Conservation (phyloP, 495 filamentous ascomycete genomes). For the Collariella sp. region DNA sequence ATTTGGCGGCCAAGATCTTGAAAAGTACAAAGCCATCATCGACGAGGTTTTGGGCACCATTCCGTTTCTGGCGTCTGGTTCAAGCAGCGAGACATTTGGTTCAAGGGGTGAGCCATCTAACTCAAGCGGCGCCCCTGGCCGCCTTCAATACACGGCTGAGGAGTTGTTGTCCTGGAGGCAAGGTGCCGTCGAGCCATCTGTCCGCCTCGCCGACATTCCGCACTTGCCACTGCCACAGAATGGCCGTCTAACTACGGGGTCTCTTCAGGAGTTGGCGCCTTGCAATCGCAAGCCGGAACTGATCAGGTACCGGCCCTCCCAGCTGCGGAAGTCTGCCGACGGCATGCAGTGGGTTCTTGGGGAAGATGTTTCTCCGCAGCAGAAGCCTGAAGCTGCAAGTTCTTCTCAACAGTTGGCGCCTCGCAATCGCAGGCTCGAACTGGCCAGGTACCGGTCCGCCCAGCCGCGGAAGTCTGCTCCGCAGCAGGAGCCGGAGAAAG, state of each 20-base stretch:
- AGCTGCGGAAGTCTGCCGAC: background rate
- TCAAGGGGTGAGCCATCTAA: too few species aligned
- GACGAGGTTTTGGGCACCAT: background rate
- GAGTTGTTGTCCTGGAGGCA: background rate
- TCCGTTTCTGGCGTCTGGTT: background rate
- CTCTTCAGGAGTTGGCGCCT: background rate
- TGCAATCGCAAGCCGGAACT: background rate
- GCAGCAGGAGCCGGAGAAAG: background rate
- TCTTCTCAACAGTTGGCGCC: too few species aligned
- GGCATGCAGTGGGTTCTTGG: slow-evolving; percentile 15
- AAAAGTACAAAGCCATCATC: background rate
- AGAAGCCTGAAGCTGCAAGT: too few species aligned
- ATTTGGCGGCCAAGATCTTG: background rate
- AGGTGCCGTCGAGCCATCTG: background rate
- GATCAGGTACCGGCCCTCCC: background rate
- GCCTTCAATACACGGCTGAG: background rate
- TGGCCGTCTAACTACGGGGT: background rate
- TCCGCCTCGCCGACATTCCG: background rate
- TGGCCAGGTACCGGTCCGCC: too few species aligned
- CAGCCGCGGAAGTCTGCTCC: too few species aligned
- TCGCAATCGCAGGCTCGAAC: too few species aligned
- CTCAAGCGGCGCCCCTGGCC: background rate
- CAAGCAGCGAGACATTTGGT: too few species aligned
- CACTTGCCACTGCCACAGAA: background rate
- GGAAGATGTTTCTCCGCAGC: background rate